phyloP scores from a whole-genome alignment of 352 stramenopile species.

The Pythium insidiosum region DNA sequence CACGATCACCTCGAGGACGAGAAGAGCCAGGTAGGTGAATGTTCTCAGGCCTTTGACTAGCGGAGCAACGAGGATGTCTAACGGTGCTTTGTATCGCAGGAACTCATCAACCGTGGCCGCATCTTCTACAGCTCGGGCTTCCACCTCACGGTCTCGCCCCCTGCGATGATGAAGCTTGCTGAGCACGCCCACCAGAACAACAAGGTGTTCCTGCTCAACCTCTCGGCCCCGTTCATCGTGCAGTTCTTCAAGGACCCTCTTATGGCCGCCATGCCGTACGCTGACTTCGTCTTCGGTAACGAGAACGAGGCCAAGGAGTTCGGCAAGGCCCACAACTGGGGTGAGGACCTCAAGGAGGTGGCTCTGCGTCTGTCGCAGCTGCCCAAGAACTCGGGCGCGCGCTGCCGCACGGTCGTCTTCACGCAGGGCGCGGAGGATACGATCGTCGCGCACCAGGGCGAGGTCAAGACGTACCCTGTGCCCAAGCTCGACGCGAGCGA shows the following conservation, averaged over 20 bases:
- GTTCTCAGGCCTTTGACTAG: too few species aligned
- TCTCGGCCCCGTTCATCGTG: constrained; percentile 97
- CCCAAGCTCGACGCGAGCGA: constrained; percentile 75
- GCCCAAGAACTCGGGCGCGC: constrained; percentile 90
- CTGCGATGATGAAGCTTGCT: constrained; percentile 88
- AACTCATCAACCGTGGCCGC: constrained; percentile 91
- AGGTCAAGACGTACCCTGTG: constrained; percentile 91
- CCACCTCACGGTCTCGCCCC: constrained; percentile 97
- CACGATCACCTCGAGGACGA: constrained; percentile 77
- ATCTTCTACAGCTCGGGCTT: constrained; percentile 98
- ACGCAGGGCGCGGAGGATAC: constrained; percentile 95
- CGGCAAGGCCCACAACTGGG: constrained; percentile 86
- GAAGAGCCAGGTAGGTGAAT: too few species aligned
- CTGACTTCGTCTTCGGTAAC: constrained; percentile 99
- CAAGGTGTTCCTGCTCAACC: constrained; percentile 96
- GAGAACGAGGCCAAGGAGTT: constrained; percentile 97
- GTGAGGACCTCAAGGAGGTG: constrained; percentile 83
- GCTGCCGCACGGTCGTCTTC: constrained; percentile 96
- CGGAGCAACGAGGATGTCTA: too few species aligned
- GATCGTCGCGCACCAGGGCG: constrained; percentile 94
- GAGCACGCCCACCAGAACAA: constrained; percentile 91
- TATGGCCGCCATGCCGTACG: constrained; percentile 90
- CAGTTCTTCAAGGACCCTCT: constrained; percentile 98
- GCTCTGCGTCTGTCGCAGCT: constrained; percentile 91
- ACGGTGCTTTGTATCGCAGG: too few species aligned